Conservation (phyloP, 352 stramenopile species). For the Poterioochromonas sp. region DNA sequence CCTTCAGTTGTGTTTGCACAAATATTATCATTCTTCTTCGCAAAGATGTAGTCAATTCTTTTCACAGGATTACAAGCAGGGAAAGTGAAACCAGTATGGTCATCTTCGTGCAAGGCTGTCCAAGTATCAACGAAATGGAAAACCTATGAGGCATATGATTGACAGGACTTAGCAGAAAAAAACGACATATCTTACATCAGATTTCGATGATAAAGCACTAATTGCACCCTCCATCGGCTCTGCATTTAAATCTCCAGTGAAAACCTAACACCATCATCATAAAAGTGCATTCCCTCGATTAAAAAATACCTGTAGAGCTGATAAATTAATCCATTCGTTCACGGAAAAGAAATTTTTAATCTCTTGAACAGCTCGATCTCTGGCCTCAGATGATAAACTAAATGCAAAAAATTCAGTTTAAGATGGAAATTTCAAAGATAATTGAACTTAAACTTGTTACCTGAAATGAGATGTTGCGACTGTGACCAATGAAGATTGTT, state of each 20-base stretch:
- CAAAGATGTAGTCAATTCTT: constrained; percentile 26
- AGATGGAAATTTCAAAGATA: no score
- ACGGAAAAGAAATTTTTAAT: neutral
- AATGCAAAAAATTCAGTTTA: no score
- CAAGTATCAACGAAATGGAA: neutral
- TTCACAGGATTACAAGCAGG: constrained; percentile 10
- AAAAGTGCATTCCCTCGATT: neutral
- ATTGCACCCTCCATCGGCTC: neutral
- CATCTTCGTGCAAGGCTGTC: neutral
- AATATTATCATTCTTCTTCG: neutral
- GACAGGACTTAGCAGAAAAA: no score
- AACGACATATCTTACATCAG: no score
- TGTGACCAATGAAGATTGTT: neutral
- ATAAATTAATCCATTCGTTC: neutral
- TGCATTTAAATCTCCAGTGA: constrained; percentile 24
- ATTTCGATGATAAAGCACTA: no score
- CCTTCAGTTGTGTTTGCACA: neutral
- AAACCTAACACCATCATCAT: neutral
- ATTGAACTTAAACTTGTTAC: no score
- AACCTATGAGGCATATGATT: neutral
- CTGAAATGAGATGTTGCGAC: neutral
- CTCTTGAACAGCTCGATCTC: neutral
- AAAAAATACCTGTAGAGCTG: neutral
- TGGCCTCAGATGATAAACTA: neutral
- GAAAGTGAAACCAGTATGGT: neutral